Evolutionary conservation across 1,139 yeast genomes (phyloP), one percentile per base, ranked within the genome.

Genomic region (Scheffersomyces stambukii): DNA sequence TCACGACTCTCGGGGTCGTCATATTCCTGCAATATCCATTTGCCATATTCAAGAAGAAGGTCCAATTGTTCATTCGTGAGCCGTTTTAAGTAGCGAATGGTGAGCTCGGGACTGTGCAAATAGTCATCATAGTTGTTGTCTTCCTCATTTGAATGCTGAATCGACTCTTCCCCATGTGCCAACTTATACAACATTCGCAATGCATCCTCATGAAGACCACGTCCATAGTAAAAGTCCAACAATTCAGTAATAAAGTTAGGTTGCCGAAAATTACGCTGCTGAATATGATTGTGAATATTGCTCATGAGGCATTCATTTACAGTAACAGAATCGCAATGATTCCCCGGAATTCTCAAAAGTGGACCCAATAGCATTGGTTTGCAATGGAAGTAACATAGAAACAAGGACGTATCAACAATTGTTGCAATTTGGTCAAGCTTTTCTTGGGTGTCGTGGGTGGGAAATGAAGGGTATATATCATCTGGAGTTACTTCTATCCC

Each of bases 361-460:
- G 97, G 93, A 0, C 94, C 95, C 11, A 91, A 69, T 48, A 91
- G 64, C 43, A 81, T 72, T 0, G 88, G 85, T 33, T 76, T 75
- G 21, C 75, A 72, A 16, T 76, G 54, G 40, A 77, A 64, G 48
- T 91, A 91, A 37, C 94, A 77, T 30, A 76, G 64, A 45, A 91
- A 85, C 17, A 91, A 62, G 0, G 88, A 70, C 0, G 96, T 84
- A 46, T 91, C 98, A 4, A 91, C 74, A 2, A 78, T 55, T 8
- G 54, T 54, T 1, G 82, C 73, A 24, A 59, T 52, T 5, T 55
- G 48, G 5, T 42, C 41, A 19, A 62, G 22, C 37, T 24, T 12
- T n/a, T 11, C 16, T n/a, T n/a, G n/a, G n/a, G n/a, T n/a, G n/a
- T n/a, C n/a, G 12, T 33, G 28, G 16, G 32, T 25, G 11, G 30